Base-by-base conservation (phyloP, 1,139 yeast species). In the Arxiozyma telluris region DNA sequence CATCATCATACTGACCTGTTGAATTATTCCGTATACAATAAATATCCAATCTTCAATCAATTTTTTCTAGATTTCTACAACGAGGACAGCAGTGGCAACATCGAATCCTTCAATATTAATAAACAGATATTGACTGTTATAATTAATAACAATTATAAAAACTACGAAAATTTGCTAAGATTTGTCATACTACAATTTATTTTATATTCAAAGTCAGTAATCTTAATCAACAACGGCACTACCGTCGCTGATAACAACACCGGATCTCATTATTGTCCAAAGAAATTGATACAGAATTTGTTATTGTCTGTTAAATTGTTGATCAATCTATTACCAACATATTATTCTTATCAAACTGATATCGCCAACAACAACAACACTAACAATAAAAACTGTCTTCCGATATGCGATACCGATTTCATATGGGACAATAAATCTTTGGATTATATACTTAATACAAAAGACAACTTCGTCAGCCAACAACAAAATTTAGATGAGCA, bases 281-380 rank as follows among this genome's bases (percentile, higher is more conserved):
- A 20, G 44, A 58, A 41, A 57, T 80, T 18, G 21, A 25, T 25
- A 25, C 18, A 25, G 18, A 44, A 25, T 27, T 34, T 41, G 41
- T 69, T 87, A 47, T 85, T 83, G 58, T 83, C 90, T 61, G 64
- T 84, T 17, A 76, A 96, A 41, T 69, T 86, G 9, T 68, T 91
- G 49, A 81, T 90, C 1, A 78, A 82, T 54, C 54, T 87, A 3
- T 59, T 87, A 20, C 97, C 97, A 0, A 78, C 81, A 55, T 64
- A 86, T 15, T 87, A 79, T 62, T 63, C 71, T 39, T 48, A 21
- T 17, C 39, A 15, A 25, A 44, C 11, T 6, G 39, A 34, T 34
- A 34, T 15, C n/a, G 8, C 47, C n/a, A 18, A 22, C 44, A n/a
- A 42, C 38, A 27, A 30, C 18, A n/a, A n/a, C n/a, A n/a, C n/a